Percentiles rank a stretch among this genome's conserved stretches.
Evolutionary conservation across 1,284 basidiomycete species (phyloP).

Genomic region (Cutaneotrichosporon cavernicola): DNA sequence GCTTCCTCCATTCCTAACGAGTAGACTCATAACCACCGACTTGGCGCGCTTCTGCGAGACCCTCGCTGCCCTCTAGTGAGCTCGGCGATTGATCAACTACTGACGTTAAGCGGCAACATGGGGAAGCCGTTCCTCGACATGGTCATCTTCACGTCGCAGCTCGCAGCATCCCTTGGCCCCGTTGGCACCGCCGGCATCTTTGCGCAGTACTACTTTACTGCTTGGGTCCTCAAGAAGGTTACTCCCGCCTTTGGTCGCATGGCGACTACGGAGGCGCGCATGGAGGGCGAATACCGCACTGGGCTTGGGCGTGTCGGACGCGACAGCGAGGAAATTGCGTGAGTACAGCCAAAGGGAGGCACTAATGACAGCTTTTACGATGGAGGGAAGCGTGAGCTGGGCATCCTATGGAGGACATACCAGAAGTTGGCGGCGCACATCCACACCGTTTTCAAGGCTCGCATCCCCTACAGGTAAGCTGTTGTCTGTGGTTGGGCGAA

Average conservation of each 20-base stretch:
- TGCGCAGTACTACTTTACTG: slow-evolving; percentile 81
- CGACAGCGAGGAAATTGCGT: slow-evolving; percentile 92
- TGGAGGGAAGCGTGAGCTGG: slow-evolving; percentile 77
- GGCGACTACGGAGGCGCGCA: slow-evolving; percentile 80
- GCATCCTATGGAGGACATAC: slow-evolving; percentile 79
- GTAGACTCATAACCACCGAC: slow-evolving; percentile 82
- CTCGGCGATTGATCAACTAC: slow-evolving; percentile 22
- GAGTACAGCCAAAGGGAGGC: slow-evolving; percentile 45
- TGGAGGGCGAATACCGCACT: slow-evolving; percentile 82
- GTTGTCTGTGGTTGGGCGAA: not conserved
- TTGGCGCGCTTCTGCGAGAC: slow-evolving; percentile 87
- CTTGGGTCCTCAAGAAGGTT: slow-evolving; percentile 74
- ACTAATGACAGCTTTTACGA: slow-evolving; percentile 73
- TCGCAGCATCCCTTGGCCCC: slow-evolving; percentile 78
- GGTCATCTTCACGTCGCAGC: slow-evolving; percentile 88
- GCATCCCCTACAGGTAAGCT: slow-evolving; percentile 42
- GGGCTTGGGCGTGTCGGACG: slow-evolving; percentile 84
- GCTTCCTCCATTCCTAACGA: slow-evolving; percentile 31
- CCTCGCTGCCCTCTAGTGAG: slow-evolving; percentile 82
- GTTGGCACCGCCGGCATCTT: slow-evolving; percentile 72
- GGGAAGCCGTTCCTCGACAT: slow-evolving; percentile 90
- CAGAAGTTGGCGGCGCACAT: slow-evolving; percentile 79
- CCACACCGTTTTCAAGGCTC: slow-evolving; percentile 71
- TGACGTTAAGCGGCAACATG: slow-evolving; percentile 62
- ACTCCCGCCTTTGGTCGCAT: slow-evolving; percentile 93